A percentile compares a stretch with the other conserved stretches of the same genome.
Evolutionary conservation across 768 basidiomycete genomes (phyloP).

Genomic region (Lyophyllum decastes): DNA sequence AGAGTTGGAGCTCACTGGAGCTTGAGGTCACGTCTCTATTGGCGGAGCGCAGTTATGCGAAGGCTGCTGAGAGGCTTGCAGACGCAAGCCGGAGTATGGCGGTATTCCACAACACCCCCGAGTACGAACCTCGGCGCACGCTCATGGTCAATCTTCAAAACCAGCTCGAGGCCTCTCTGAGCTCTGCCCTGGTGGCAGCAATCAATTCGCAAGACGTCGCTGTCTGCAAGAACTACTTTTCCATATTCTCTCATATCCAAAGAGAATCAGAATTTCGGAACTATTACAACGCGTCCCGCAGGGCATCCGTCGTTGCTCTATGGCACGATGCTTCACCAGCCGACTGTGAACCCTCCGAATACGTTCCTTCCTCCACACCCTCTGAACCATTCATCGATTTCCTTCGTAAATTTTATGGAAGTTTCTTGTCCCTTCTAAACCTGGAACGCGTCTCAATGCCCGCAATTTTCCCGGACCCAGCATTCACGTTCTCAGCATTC

Average conservation of each 20-base stretch:
- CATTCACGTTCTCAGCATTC: slow-evolving; percentile 73
- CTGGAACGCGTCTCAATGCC: slow-evolving; percentile 75
- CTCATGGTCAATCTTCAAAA: slow-evolving; percentile 94
- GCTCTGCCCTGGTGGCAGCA: slow-evolving; percentile 86
- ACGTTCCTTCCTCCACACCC: slow-evolving; percentile 16
- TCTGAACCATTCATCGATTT: slow-evolving; percentile 61
- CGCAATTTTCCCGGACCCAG: slow-evolving; percentile 86
- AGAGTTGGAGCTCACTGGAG: slow-evolving; percentile 96
- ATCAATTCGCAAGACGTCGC: slow-evolving; percentile 78
- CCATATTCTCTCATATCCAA: slow-evolving; percentile 89
- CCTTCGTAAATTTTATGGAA: slow-evolving; percentile 73
- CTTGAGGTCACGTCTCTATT: slow-evolving; percentile 89
- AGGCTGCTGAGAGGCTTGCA: slow-evolving; percentile 89
- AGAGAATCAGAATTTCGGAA: slow-evolving; percentile 90
- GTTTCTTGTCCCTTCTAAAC: slow-evolving; percentile 64
- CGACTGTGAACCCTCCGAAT: slow-evolving; percentile 46
- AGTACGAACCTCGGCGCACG: slow-evolving; percentile 83
- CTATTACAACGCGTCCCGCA: slow-evolving; percentile 89
- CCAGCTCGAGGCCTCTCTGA: slow-evolving; percentile 90
- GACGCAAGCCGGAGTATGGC: slow-evolving; percentile 90
- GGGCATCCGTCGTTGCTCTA: slow-evolving; percentile 58
- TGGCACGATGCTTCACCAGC: slow-evolving; percentile 68
- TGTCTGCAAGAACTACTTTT: slow-evolving; percentile 75
- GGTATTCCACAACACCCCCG: slow-evolving; percentile 89
- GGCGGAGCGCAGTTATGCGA: slow-evolving; percentile 73